These are phyloP conservation scores for Trebouxia sp. DNA, from an alignment of 139 green algal species.

Conservation along the genomic window DNA sequence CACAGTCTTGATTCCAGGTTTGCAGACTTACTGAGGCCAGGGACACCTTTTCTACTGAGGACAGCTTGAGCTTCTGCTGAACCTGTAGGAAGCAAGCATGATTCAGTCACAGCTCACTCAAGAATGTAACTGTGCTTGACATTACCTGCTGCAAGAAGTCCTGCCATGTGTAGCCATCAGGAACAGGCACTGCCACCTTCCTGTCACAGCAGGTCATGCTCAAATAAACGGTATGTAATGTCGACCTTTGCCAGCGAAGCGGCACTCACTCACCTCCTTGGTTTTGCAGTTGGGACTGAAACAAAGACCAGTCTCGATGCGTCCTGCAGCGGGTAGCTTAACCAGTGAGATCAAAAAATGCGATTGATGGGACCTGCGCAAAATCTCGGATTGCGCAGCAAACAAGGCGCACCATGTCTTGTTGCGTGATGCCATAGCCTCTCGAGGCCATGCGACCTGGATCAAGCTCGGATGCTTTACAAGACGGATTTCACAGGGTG, in stretches of 20 bases:
- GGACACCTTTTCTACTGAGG: slow-evolving; percentile 64
- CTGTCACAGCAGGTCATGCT: slow-evolving; percentile 40
- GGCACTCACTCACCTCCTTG: slow-evolving; percentile 45
- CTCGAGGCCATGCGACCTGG: neutral
- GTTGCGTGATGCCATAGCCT: slow-evolving; percentile 21
- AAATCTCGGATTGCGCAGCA: neutral
- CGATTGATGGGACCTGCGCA: neutral
- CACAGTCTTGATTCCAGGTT: neutral
- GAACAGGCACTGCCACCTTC: slow-evolving; percentile 83
- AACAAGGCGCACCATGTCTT: slow-evolving; percentile 19
- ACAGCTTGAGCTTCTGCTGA: slow-evolving; percentile 74
- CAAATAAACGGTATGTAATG: too few relatives aligned
- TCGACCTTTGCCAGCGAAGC: neutral
- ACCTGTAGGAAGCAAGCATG: slow-evolving; percentile 41
- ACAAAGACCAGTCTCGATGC: slow-evolving; percentile 83
- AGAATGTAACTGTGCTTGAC: too few relatives aligned
- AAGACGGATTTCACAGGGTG: too few relatives aligned
- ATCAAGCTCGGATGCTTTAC: too few relatives aligned
- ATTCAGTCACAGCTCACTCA: too few relatives aligned
- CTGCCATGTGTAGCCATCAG: slow-evolving; percentile 71
- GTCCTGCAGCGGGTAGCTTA: slow-evolving; percentile 50
- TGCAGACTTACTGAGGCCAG: slow-evolving; percentile 61
- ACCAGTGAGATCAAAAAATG: neutral
- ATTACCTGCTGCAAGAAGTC: slow-evolving; percentile 65
- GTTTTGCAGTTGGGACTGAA: slow-evolving; percentile 74